Base-by-base conservation (phyloP, 164 flowering plant species). In the Akebia trifoliata region DNA sequence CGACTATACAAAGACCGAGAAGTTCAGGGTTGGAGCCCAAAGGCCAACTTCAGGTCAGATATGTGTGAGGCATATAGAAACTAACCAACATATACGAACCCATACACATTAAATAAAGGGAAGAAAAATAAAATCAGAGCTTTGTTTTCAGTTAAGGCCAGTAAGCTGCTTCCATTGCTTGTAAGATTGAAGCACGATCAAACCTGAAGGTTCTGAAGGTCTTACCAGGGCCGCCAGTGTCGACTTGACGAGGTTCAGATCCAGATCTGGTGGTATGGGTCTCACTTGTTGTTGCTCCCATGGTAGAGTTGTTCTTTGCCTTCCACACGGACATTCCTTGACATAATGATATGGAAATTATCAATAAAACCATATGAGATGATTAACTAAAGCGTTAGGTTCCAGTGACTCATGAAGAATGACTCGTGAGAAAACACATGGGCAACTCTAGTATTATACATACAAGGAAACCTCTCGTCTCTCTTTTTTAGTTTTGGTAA, bases 321-420 rank as follows among this genome's bases (percentile, higher is more conserved):
- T 81, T 93, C 97, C 97, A 89, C 30, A 85, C 76, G 36, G 66
- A 76, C 5, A 78, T 40, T 40, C 81, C 95, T 93, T 21, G n/a
- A 68, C 36, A 62, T 35, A 52, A 24, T 34, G 10, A 57, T 29
- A 12, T 7, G 25, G 2, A 18, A 28, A 0, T 35, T 25, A 46
- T 64, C 44, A 71, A 26, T 39, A 52, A 46, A 58, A 38, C 54
- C n/a, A 22, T 2, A 25, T 3, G 15, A 37, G 14, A 35, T 21
- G 25, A 28, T 14, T n/a, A 17, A 25, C 21, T 17, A 12, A 49
- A 21, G 9, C 17, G 10, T 9, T 57, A n/a, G n/a, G n/a, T n/a
- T n/a, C n/a, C n/a, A n/a, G n/a, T n/a, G n/a, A n/a, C n/a, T n/a
- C n/a, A n/a, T n/a, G n/a, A n/a, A n/a, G n/a, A n/a, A n/a, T n/a